phyloP scores from a whole-genome alignment of 805 yeast genomes.

The Candida chilensis region DNA sequence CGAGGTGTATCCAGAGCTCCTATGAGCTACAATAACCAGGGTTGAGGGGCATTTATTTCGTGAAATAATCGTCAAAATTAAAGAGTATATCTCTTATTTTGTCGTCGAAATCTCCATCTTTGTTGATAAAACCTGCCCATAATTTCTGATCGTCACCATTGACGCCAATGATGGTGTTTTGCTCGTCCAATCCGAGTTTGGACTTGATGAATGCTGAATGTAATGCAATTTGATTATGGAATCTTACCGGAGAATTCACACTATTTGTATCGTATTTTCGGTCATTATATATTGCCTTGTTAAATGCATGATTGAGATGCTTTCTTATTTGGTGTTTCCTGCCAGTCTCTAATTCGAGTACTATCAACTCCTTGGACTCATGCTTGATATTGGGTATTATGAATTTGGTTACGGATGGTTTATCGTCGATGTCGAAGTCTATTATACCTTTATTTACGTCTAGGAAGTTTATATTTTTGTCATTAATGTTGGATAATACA shows the following conservation, averaged over 20 bases:
- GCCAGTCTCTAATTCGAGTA: constrained; percentile 21
- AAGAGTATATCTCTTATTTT: constrained; percentile 8
- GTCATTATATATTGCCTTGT: constrained; percentile 19
- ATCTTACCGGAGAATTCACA: too few species aligned
- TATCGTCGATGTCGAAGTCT: constrained; percentile 4
- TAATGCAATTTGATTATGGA: constrained; percentile 21
- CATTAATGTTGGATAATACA: background rate
- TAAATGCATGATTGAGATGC: constrained; percentile 12
- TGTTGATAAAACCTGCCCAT: constrained; percentile 15
- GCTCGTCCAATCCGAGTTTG: constrained; percentile 15
- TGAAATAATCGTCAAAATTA: constrained; percentile 8
- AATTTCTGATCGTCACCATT: constrained; percentile 6
- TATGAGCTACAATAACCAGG: too few species aligned
- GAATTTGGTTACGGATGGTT: constrained; percentile 4
- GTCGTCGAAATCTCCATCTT: constrained; percentile 11
- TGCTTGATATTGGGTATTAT: constrained; percentile 3
- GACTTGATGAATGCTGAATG: constrained; percentile 24
- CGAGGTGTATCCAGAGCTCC: constrained; percentile 7
- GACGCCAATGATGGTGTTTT: constrained; percentile 15
- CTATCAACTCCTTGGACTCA: background rate
- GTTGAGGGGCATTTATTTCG: background rate
- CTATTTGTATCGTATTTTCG: constrained; percentile 13
- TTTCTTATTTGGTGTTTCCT: constrained; percentile 28
- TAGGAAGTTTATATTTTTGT: background rate
- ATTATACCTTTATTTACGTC: constrained; percentile 1